These are phyloP conservation scores for Pascua sp. DNA, from an alignment of 1,284 basidiomycete genomes.

Conservation along the genomic window DNA sequence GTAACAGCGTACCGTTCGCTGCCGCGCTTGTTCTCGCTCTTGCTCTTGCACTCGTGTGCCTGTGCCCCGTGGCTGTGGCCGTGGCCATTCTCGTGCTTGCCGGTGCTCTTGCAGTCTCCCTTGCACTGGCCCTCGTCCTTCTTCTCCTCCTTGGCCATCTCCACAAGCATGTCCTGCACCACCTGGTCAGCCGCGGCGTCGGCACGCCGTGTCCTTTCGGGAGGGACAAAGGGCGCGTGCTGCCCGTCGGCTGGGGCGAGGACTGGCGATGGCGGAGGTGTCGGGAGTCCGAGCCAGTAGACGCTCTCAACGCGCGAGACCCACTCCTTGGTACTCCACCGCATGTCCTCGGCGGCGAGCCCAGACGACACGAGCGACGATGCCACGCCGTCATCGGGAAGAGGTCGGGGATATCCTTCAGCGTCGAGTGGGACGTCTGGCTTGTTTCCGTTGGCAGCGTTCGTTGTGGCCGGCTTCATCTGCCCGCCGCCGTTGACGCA, in stretches of 20 bases:
- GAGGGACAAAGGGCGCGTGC: slow-evolving; percentile 1
- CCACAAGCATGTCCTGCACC: slow-evolving; percentile 51
- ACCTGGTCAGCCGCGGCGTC: slow-evolving; percentile 55
- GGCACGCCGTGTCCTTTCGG: slow-evolving; percentile 29
- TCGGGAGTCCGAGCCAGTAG: slow-evolving; percentile 64
- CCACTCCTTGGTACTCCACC: slow-evolving; percentile 62
- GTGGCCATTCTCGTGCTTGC: too few relatives aligned
- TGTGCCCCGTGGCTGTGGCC: background rate
- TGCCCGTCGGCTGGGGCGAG: background rate
- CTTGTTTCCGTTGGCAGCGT: slow-evolving; percentile 7
- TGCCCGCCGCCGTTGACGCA: slow-evolving; percentile 98
- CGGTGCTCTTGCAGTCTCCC: too few relatives aligned
- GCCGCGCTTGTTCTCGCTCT: background rate
- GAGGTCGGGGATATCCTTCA: slow-evolving; percentile 60
- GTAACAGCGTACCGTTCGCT: slow-evolving; percentile 55
- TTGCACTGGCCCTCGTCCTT: too few relatives aligned
- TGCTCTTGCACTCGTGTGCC: slow-evolving; percentile 33
- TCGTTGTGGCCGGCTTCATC: slow-evolving; percentile 56
- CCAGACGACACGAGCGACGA: slow-evolving; percentile 17
- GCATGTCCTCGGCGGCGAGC: slow-evolving; percentile 49
- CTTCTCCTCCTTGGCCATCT: slow-evolving; percentile 23
- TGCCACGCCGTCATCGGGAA: slow-evolving; percentile 54
- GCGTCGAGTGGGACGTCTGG: slow-evolving; percentile 50
- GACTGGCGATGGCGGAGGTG: slow-evolving; percentile 55
- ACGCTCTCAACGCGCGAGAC: slow-evolving; percentile 68